Evolutionary conservation across 805 yeast species (phyloP), one percentile per base, ranked within the genome.

Genomic region (Brettanomyces nanus): DNA sequence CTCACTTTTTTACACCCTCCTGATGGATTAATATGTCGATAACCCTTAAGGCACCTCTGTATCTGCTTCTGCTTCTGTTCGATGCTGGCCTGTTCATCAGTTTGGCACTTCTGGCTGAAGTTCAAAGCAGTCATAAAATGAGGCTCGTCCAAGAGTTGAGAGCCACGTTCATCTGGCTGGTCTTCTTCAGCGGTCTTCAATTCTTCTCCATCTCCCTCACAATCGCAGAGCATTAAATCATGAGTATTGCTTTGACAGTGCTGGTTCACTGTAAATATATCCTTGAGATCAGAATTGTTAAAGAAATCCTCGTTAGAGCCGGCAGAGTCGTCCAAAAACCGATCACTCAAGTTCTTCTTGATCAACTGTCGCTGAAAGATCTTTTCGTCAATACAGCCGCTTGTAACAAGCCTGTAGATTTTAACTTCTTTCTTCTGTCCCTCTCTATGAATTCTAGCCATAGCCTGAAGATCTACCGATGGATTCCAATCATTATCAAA

Each of bases 401-500:
- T 77, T 0, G 95, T 82, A 31, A 92, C 61, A 15, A 92, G 58
- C 46, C 98, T 68, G 53, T 92, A 92, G 22, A 90, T 78, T 53
- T 65, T 80, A 9, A 87, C 92, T 0, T 85, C 85, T 33, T 62
- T 71, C 34, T 61, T 73, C 55, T 92, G 98, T 0, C 98, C 98
- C 56, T 90, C 97, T 49, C 98, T 68, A 53, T 90, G 95, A 5
- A 92, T 79, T 45, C 98, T 65, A 1, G 97, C 95, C 94, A 90
- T 85, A 0, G 97, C 95, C 56, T 92, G 98, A 25, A 83, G 57
- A 53, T 92, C 98, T 10, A 80, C 70, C 0, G 96, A 76, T 0
- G 98, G 98, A 46, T 92, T 92, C 98, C 98, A 92, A 53, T 92
- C 97, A 45, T 92, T 85, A 54, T 92, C 98, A 52, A 85, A 82